Percentiles rank a stretch among this genome's conserved stretches.
Conservation (phyloP, 306 rosid species). For the Begonia peltatifolia region DNA sequence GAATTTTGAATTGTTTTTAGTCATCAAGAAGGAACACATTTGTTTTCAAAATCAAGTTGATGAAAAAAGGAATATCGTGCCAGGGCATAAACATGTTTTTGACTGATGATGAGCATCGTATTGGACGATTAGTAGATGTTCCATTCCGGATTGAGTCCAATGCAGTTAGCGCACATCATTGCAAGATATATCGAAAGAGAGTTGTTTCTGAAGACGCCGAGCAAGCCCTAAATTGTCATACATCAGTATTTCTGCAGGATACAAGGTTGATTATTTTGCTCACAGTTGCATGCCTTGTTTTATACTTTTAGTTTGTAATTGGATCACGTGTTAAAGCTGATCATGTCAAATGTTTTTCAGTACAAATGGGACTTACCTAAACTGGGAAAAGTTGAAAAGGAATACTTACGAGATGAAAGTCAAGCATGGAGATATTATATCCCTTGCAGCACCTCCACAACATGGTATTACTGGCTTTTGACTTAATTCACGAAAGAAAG, state of each 20-base stretch:
- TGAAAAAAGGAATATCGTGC: background rate
- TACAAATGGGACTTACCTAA: conserved; percentile 80
- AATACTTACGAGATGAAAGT: conserved; percentile 46
- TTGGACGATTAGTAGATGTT: conserved; percentile 51
- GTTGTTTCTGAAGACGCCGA: conserved; percentile 32
- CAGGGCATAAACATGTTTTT: conserved; percentile 76
- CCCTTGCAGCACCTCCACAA: conserved; percentile 81
- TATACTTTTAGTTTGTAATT: background rate
- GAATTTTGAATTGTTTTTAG: too few relatives aligned
- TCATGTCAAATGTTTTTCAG: conserved; percentile 31
- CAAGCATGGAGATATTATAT: conserved; percentile 73
- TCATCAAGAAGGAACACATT: too few relatives aligned
- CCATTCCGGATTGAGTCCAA: conserved; percentile 66
- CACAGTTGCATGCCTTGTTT: background rate
- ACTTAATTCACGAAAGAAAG: background rate
- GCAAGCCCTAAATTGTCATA: conserved; percentile 2
- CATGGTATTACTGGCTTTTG: conserved; percentile 31
- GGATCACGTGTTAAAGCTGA: conserved; percentile 5
- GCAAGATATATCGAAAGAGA: conserved; percentile 47
- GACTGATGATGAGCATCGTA: conserved; percentile 54
- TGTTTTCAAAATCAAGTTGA: too few relatives aligned
- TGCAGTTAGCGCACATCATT: conserved; percentile 62
- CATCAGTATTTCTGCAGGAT: conserved; percentile 58
- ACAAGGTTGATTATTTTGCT: conserved; percentile 37
- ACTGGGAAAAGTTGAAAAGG: conserved; percentile 65